A percentile compares a stretch with the other conserved stretches of the same genome.
Evolutionary conservation across 306 rosid species (phyloP).

Genomic region (Begonia masoniana): DNA sequence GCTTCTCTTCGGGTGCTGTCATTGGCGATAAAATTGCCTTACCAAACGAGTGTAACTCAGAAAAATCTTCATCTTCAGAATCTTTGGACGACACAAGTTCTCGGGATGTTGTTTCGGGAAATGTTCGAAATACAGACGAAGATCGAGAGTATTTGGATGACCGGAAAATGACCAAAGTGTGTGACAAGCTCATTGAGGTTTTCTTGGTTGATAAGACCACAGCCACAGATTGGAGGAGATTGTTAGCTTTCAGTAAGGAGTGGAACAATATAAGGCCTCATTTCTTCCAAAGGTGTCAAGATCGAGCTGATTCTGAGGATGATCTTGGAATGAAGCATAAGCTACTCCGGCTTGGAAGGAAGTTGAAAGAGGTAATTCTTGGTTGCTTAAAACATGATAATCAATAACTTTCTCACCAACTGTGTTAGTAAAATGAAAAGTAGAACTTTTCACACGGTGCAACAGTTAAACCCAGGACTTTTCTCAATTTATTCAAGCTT

Average conservation of each 20-base stretch:
- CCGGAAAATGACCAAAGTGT: slow-evolving; percentile 36
- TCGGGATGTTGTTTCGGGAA: slow-evolving; percentile 7
- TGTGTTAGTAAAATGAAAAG: no score
- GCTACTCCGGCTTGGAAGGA: slow-evolving; percentile 65
- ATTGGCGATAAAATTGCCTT: slow-evolving; percentile 16
- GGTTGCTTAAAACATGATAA: background rate
- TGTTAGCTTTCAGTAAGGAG: slow-evolving; percentile 74
- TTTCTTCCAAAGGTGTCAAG: slow-evolving; percentile 44
- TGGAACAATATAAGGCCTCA: slow-evolving; percentile 70
- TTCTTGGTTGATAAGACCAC: slow-evolving; percentile 86
- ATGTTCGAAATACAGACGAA: slow-evolving; percentile 16
- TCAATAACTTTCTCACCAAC: no score
- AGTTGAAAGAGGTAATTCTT: slow-evolving; percentile 64
- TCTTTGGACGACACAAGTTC: slow-evolving; percentile 8
- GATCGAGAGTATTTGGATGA: slow-evolving; percentile 30
- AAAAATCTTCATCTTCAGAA: slow-evolving; percentile 16
- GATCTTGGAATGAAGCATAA: slow-evolving; percentile 63
- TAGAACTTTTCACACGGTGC: no score
- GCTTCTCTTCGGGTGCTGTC: slow-evolving; percentile 16
- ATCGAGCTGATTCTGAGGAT: slow-evolving; percentile 36
- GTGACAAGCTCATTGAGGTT: slow-evolving; percentile 79
- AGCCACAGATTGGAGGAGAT: slow-evolving; percentile 73
- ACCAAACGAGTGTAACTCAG: slow-evolving; percentile 14
- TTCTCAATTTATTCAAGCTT: no score
- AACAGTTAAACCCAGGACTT: no score